These are phyloP conservation scores for Apiotrichum mycotoxinovorans DNA, from an alignment of 1,284 basidiomycete species.

Conservation along the genomic window DNA sequence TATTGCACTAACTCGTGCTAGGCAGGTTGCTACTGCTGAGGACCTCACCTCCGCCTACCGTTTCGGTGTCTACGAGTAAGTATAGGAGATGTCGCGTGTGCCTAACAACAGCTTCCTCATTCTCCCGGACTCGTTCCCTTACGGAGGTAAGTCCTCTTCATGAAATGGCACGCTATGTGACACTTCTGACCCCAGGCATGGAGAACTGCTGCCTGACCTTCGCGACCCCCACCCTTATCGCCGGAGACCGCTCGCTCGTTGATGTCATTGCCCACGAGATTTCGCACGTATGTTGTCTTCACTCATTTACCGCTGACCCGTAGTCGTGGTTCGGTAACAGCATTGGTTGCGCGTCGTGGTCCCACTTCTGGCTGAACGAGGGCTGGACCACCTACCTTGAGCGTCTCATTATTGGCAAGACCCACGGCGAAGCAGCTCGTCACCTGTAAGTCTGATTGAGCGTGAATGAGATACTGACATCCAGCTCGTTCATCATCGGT, in stretches of 20 bases:
- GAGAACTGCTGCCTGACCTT: slow-evolving; percentile 70
- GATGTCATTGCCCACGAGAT: slow-evolving; percentile 72
- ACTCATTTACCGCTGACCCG: slow-evolving; percentile 21
- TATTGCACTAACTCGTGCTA: neutral
- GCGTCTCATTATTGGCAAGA: slow-evolving; percentile 63
- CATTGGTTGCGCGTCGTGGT: slow-evolving; percentile 53
- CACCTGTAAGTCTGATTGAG: slow-evolving; percentile 54
- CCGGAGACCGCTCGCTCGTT: slow-evolving; percentile 77
- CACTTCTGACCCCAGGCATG: slow-evolving; percentile 30
- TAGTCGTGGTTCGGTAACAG: slow-evolving; percentile 86
- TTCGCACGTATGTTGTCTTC: slow-evolving; percentile 40
- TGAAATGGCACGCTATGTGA: neutral
- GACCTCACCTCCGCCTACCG: slow-evolving; percentile 67
- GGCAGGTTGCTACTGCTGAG: slow-evolving; percentile 65
- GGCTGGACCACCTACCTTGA: slow-evolving; percentile 94
- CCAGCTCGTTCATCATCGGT: slow-evolving; percentile 44
- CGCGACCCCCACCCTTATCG: slow-evolving; percentile 77
- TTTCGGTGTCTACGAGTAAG: slow-evolving; percentile 78
- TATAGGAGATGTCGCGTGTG: no score
- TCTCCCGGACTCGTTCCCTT: slow-evolving; percentile 92
- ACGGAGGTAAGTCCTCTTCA: slow-evolving; percentile 66
- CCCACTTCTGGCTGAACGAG: slow-evolving; percentile 89
- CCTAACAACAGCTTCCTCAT: slow-evolving; percentile 59
- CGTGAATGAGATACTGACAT: slow-evolving; percentile 9
- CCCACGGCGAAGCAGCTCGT: slow-evolving; percentile 75